Conservation (phyloP, 352 stramenopile species). For the Phytopythium ostracodes region DNA sequence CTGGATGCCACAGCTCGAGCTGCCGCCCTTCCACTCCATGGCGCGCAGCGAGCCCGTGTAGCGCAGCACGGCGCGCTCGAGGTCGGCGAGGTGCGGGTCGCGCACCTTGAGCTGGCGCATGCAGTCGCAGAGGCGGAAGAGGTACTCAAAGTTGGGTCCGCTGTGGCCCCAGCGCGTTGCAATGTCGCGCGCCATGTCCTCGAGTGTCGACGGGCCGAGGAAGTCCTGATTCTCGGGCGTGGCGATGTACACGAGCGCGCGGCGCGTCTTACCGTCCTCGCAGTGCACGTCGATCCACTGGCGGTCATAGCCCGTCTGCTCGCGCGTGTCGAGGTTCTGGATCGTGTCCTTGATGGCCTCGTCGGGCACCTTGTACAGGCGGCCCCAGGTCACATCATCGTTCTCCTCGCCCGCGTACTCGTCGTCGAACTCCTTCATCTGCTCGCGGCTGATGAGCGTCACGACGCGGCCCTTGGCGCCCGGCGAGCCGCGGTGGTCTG, state of each 20-base stretch:
- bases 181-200: constrained; percentile 81
- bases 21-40: constrained; percentile 30
- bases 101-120: constrained; percentile 71
- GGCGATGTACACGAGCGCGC: constrained; percentile 82
- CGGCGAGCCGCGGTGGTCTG: constrained; percentile 80
- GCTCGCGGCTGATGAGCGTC: constrained; percentile 76
- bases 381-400: constrained; percentile 80
- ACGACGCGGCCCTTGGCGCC: constrained; percentile 78
- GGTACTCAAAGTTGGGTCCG: constrained; percentile 83
- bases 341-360: constrained; percentile 75
- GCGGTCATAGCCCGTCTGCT: constrained; percentile 81
- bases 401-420: constrained; percentile 56
- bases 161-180: constrained; percentile 61
- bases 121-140: constrained; percentile 76
- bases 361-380: constrained; percentile 80
- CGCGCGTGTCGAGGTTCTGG: constrained; percentile 78
- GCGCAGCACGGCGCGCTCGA: constrained; percentile 66
- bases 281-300: constrained; percentile 75
- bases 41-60: constrained; percentile 37
- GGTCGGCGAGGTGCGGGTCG: constrained; percentile 67
- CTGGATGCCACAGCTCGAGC: constrained; percentile 42
- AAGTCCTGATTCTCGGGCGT: constrained; percentile 84
- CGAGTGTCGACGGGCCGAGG: constrained; percentile 57
- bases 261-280: constrained; percentile 56
- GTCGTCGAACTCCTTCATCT: constrained; percentile 76